A percentile compares a stretch with the other conserved stretches of the same genome.
phyloP scores from a whole-genome alignment of 2,329 filamentous ascomycete genomes.

The Diplodia seriata region DNA sequence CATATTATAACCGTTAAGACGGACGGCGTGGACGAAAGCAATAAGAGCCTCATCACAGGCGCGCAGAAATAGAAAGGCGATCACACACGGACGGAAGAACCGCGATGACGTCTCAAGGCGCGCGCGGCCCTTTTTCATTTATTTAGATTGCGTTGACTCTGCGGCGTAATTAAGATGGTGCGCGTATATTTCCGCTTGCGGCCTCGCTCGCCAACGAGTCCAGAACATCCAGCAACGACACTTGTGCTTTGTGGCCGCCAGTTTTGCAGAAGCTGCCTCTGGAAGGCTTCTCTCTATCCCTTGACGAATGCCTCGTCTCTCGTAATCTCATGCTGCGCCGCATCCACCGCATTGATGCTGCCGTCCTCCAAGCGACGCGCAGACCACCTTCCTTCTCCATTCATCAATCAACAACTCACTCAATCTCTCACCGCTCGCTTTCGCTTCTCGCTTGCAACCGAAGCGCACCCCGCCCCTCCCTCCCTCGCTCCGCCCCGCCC shows the following conservation, averaged over 20 bases:
- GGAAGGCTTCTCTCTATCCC: background rate
- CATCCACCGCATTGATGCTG: background rate
- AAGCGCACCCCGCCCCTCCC: background rate
- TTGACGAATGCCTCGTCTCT: no score
- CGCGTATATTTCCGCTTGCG: conserved; percentile 18
- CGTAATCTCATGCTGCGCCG: background rate
- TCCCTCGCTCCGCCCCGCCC: background rate
- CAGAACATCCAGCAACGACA: no score
- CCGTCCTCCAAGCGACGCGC: background rate
- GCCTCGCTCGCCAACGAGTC: background rate
- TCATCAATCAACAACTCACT: background rate
- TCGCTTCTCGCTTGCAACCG: background rate
- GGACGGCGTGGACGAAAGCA: background rate
- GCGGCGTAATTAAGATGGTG: conserved; percentile 26
- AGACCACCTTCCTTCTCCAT: background rate
- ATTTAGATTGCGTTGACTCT: conserved; percentile 15
- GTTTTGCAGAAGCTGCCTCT: no score
- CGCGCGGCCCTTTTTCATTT: conserved; percentile 17
- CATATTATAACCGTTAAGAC: conserved; percentile 26
- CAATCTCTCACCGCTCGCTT: conserved; percentile 6
- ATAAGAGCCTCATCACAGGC: background rate
- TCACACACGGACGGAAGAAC: conserved; percentile 21
- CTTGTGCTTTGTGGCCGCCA: no score
- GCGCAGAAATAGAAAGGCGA: background rate
- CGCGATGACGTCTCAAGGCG: background rate